Conservation (phyloP, 2,329 filamentous ascomycete genomes). For the Pyrenophora graminea region DNA sequence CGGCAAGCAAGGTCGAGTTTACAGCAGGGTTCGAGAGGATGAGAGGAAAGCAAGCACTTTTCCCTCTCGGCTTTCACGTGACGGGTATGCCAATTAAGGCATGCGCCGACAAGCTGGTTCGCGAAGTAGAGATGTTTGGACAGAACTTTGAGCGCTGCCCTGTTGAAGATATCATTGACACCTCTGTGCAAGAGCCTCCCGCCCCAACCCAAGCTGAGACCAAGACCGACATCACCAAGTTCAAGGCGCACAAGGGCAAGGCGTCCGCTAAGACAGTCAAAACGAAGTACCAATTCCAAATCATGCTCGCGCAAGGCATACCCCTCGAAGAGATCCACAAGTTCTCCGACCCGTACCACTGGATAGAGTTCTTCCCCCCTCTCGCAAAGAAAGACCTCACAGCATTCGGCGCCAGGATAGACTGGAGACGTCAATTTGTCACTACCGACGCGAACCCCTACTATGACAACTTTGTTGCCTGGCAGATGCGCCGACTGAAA, state of each 20-base stretch:
- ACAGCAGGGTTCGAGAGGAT: slow-evolving; percentile 83
- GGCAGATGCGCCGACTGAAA: slow-evolving; percentile 94
- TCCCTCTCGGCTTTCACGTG: slow-evolving; percentile 92
- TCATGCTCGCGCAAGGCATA: slow-evolving; percentile 90
- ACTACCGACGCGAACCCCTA: slow-evolving; percentile 97
- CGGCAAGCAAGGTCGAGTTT: slow-evolving; percentile 91
- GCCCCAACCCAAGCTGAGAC: slow-evolving; percentile 65
- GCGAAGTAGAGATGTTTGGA: slow-evolving; percentile 88
- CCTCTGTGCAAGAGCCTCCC: slow-evolving; percentile 55
- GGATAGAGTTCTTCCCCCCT: slow-evolving; percentile 91
- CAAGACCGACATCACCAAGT: slow-evolving; percentile 87
- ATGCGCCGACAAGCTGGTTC: slow-evolving; percentile 89
- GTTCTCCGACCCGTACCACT: slow-evolving; percentile 89
- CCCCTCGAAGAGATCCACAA: slow-evolving; percentile 86
- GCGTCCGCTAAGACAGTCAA: slow-evolving; percentile 86
- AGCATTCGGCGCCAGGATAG: slow-evolving; percentile 82
- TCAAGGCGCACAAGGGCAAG: slow-evolving; percentile 77
- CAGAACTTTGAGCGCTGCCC: slow-evolving; percentile 77
- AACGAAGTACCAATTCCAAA: slow-evolving; percentile 94
- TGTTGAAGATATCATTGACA: slow-evolving; percentile 46
- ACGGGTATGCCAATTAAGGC: slow-evolving; percentile 96
- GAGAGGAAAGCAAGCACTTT: slow-evolving; percentile 84
- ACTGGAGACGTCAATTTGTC: slow-evolving; percentile 90
- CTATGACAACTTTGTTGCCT: slow-evolving; percentile 92
- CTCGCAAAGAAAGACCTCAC: slow-evolving; percentile 78